Conservation (phyloP, 306 rosid species). For the Fagus sylvatica region DNA sequence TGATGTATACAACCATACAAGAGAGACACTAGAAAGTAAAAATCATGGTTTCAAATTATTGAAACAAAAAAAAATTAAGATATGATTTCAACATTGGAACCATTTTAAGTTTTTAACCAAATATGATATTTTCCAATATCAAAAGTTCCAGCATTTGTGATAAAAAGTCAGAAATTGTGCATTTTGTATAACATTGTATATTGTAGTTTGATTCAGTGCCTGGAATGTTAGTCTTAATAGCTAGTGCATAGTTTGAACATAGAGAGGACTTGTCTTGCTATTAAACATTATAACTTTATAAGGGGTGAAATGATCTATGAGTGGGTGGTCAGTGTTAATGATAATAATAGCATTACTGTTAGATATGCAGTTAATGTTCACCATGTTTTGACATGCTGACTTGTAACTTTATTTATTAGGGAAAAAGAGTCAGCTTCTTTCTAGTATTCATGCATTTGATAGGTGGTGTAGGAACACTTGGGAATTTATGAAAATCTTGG, state of each 20-base stretch:
- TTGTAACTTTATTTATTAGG: background rate
- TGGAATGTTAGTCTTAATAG: background rate
- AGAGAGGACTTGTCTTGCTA: background rate
- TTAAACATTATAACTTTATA: background rate
- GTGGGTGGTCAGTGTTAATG: background rate
- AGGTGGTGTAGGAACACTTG: background rate
- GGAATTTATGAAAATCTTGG: background rate
- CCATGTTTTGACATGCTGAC: background rate
- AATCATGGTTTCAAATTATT: background rate
- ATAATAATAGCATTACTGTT: background rate
- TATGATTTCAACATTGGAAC: background rate
- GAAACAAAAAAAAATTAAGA: background rate
- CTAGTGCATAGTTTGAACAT: background rate
- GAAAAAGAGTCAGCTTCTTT: background rate
- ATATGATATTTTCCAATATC: background rate
- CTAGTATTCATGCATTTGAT: background rate
- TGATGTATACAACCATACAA: too few relatives aligned
- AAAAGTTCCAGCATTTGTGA: background rate
- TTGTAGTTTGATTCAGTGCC: background rate
- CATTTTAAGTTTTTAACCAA: background rate
- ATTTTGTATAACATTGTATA: background rate
- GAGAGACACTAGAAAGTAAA: background rate
- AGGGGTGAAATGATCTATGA: background rate
- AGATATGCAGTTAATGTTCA: background rate
- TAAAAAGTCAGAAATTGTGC: background rate